These are phyloP conservation scores for Apiospora hydei DNA, from an alignment of 2,329 filamentous ascomycete genomes.

Conservation along the genomic window DNA sequence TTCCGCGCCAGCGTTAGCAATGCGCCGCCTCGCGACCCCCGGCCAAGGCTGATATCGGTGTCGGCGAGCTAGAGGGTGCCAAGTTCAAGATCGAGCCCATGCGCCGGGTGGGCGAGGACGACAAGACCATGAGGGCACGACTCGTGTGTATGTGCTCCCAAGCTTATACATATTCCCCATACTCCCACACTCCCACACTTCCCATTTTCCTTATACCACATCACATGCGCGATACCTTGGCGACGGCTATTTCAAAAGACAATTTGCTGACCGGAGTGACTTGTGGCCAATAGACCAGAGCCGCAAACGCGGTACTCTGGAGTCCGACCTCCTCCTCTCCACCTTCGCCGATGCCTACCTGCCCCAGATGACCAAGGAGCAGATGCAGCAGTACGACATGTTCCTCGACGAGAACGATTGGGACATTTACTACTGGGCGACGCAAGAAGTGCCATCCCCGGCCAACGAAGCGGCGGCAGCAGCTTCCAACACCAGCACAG, in stretches of 20 bases:
- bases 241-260: neutral
- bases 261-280: neutral
- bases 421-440: conserved; percentile 99
- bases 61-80: conserved; percentile 87
- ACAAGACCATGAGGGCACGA: conserved; percentile 85
- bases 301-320: conserved; percentile 93
- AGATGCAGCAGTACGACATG: conserved; percentile 84
- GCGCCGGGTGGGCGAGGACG: conserved; percentile 82
- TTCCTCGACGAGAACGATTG: conserved; percentile 99
- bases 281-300: conserved; percentile 77
- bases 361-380: conserved; percentile 71
- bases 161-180: neutral
- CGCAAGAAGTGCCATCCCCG: conserved; percentile 72
- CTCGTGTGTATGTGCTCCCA: conserved; percentile 67
- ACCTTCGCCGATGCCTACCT: conserved; percentile 90
- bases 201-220: neutral
- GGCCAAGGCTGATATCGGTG: conserved; percentile 66
- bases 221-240: neutral
- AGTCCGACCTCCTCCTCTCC: conserved; percentile 93
- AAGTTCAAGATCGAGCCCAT: conserved; percentile 91
- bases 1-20: conserved; percentile 35
- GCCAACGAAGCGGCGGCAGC: conserved; percentile 35
- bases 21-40: conserved; percentile 40
- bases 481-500: conserved; percentile 33
- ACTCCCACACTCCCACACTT: neutral